These are phyloP conservation scores for Paraphaeosphaeria minitans DNA, from an alignment of 2,329 filamentous ascomycete species.

Conservation along the genomic window DNA sequence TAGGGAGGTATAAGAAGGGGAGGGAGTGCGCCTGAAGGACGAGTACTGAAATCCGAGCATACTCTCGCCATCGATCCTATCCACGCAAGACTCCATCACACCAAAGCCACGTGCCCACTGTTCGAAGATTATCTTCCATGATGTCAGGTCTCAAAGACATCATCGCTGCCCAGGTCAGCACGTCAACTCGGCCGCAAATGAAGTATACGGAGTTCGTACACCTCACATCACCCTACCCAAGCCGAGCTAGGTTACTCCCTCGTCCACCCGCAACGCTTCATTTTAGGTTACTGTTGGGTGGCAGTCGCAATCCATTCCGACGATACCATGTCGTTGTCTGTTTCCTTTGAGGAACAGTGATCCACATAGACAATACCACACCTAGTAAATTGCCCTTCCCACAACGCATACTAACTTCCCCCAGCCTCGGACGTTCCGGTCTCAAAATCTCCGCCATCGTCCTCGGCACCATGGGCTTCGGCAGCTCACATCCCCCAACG, in stretches of 20 bases:
- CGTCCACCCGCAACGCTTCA: too few relatives aligned
- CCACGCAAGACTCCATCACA: too few relatives aligned
- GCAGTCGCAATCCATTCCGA: too few relatives aligned
- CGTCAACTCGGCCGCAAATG: not conserved
- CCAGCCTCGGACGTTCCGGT: constrained; percentile 61
- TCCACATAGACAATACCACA: too few relatives aligned
- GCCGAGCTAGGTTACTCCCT: too few relatives aligned
- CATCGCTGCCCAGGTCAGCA: not conserved
- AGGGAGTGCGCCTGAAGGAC: not conserved
- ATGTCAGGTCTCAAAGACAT: not conserved
- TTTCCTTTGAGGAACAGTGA: too few relatives aligned
- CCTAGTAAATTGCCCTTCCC: too few relatives aligned
- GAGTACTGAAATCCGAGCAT: not conserved
- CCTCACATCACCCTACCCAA: too few relatives aligned
- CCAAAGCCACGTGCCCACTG: not conserved
- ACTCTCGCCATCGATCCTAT: too few relatives aligned
- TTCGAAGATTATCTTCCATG: not conserved
- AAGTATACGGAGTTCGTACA: constrained; percentile 1
- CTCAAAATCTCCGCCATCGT: constrained; percentile 65
- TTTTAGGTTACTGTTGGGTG: too few relatives aligned
- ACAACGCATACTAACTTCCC: not conserved
- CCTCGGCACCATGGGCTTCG: constrained; percentile 66
- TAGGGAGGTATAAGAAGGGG: not conserved
- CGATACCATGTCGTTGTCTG: too few relatives aligned
- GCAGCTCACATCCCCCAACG: constrained; percentile 29